phyloP scores from a whole-genome alignment of 2,329 filamentous ascomycete species.

The Cyanodermella asteris region DNA sequence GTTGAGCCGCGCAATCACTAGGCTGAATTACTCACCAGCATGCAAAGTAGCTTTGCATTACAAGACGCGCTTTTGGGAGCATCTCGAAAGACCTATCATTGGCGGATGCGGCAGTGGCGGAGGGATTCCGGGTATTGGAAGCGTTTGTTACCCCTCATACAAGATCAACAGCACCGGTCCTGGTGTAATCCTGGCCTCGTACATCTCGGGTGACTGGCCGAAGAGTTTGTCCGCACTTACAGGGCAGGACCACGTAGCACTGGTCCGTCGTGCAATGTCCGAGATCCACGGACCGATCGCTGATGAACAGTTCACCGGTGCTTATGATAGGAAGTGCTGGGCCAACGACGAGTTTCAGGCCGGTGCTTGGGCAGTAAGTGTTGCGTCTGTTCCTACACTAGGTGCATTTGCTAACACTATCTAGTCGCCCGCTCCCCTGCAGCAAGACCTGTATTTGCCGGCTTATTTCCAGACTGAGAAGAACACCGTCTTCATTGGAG shows the following conservation, averaged over 20 bases:
- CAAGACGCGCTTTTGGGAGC: conserved; percentile 39
- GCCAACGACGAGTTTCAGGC: conserved; percentile 36
- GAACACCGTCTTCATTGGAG: conserved; percentile 46
- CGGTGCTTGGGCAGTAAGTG: conserved; percentile 45
- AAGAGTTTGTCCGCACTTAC: conserved; percentile 25
- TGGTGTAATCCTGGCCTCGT: conserved; percentile 39
- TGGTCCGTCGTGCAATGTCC: conserved; percentile 42
- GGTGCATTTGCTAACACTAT: no score
- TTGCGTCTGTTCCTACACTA: no score
- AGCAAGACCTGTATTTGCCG: conserved; percentile 48
- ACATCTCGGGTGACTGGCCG: conserved; percentile 26
- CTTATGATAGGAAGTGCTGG: conserved; percentile 46
- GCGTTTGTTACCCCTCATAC: conserved; percentile 46
- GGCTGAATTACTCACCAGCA: conserved; percentile 26
- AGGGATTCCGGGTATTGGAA: conserved; percentile 39
- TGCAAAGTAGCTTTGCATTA: conserved; percentile 46
- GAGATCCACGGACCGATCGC: conserved; percentile 43
- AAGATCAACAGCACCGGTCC: conserved; percentile 41
- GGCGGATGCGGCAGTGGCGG: conserved; percentile 37
- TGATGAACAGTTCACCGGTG: conserved; percentile 40
- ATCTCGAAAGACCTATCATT: conserved; percentile 32
- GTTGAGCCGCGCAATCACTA: conserved; percentile 24
- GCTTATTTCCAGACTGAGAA: conserved; percentile 51
- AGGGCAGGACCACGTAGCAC: conserved; percentile 39
- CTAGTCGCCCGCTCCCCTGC: conserved; percentile 34